A percentile compares a stretch with the other conserved stretches of the same genome.
Conservation (phyloP, 208 protist species). For the Wallacemonas sp. region DNA sequence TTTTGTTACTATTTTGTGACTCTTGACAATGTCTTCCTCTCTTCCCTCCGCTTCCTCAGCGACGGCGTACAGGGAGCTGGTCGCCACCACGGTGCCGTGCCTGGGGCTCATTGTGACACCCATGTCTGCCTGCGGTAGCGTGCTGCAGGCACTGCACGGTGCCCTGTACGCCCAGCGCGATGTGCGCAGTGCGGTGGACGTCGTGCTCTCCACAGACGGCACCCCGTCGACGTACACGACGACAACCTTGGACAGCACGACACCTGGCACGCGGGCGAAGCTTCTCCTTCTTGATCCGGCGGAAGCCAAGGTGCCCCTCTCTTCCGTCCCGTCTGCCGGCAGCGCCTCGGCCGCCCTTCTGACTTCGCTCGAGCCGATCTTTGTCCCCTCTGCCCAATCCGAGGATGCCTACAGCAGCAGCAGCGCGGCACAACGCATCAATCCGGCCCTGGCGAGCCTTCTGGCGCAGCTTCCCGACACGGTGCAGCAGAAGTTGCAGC, state of each 20-base stretch:
- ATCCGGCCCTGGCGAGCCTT: background rate
- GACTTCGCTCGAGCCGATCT: background rate
- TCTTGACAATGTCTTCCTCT: conserved; percentile 6
- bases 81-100: conserved; percentile 33
- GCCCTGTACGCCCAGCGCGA: conserved; percentile 54
- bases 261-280: background rate
- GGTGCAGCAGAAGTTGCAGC: background rate
- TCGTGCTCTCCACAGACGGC: background rate
- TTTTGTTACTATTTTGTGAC: too few species aligned
- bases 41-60: background rate
- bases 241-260: background rate
- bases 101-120: conserved; percentile 51
- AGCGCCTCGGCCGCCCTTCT: background rate
- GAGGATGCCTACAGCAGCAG: background rate
- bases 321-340: background rate
- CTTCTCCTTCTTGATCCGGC: conserved; percentile 6
- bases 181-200: conserved; percentile 64
- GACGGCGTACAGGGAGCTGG: conserved; percentile 24
- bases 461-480: conserved; percentile 2
- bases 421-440: background rate
- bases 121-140: conserved; percentile 26
- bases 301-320: background rate
- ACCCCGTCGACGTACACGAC: conserved; percentile 1
- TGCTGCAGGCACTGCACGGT: conserved; percentile 58
- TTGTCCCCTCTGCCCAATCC: background rate